Percentiles rank a stretch among this genome's conserved stretches.
These are phyloP conservation scores for Fusarium denticulatum DNA, from an alignment of 2,329 filamentous ascomycete species.

Conservation along the genomic window DNA sequence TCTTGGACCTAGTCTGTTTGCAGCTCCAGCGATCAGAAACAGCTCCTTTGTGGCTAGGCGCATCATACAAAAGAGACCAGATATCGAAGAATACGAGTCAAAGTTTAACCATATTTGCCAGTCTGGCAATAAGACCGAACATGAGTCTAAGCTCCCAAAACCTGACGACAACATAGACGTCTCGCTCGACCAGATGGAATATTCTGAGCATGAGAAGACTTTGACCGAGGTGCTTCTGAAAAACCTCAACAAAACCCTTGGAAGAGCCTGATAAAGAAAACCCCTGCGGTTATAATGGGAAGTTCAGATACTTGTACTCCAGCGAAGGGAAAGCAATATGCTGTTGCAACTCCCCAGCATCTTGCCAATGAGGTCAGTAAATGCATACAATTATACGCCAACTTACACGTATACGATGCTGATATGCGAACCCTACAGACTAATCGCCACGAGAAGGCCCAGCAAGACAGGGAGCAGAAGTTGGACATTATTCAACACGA, in stretches of 20 bases:
- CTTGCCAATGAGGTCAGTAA: neutral
- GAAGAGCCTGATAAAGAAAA: neutral
- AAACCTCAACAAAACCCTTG: neutral
- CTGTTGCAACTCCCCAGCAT: neutral
- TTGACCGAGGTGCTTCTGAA: neutral
- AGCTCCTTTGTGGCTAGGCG: neutral
- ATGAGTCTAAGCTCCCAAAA: neutral
- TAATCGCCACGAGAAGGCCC: neutral
- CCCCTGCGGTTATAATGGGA: neutral
- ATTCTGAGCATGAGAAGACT: neutral
- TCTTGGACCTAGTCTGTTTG: neutral
- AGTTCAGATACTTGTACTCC: neutral
- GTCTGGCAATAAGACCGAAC: neutral
- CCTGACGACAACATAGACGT: neutral
- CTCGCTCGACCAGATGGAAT: neutral
- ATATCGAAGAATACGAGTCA: neutral
- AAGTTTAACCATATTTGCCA: neutral
- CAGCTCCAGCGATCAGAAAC: neutral
- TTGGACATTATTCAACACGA: neutral
- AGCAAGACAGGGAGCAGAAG: neutral
- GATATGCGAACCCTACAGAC: neutral
- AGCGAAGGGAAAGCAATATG: neutral
- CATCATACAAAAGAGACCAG: neutral
- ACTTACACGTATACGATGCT: neutral
- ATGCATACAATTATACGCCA: neutral